Percentiles rank a stretch among this genome's conserved stretches.
These are phyloP conservation scores for Trematosphaeria pertusa DNA, from an alignment of 2,329 filamentous ascomycete genomes.

Conservation along the genomic window DNA sequence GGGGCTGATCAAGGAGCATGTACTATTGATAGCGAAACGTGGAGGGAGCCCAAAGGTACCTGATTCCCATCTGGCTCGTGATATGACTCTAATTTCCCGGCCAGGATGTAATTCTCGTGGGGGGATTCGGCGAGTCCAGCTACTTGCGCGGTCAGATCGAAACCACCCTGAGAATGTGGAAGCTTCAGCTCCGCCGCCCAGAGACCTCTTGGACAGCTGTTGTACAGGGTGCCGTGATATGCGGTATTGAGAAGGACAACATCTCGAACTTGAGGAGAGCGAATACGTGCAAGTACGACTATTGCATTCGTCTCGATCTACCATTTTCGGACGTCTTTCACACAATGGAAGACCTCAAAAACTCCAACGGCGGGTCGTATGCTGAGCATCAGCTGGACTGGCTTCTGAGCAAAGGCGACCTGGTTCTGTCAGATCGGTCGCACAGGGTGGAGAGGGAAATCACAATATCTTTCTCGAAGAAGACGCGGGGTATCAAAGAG, in stretches of 20 bases:
- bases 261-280: conserved; percentile 4
- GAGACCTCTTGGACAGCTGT: conserved; percentile 29
- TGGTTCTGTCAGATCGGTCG: too few relatives aligned
- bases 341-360: too few relatives aligned
- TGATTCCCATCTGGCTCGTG: too few relatives aligned
- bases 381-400: too few relatives aligned
- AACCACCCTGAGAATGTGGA: conserved; percentile 13
- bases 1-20: conserved; percentile 27
- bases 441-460: too few relatives aligned
- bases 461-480: too few relatives aligned
- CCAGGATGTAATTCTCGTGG: conserved; percentile 28
- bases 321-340: too few relatives aligned
- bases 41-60: conserved; percentile 20
- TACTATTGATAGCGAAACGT: conserved; percentile 20
- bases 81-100: not conserved
- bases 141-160: conserved; percentile 22
- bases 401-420: too few relatives aligned
- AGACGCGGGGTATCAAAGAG: too few relatives aligned
- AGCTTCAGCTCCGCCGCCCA: conserved; percentile 21
- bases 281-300: not conserved
- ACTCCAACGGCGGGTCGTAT: too few relatives aligned
- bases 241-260: conserved; percentile 29
- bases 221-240: conserved; percentile 33
- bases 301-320: too few relatives aligned
- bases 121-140: conserved; percentile 25